Evolutionary conservation across 1,284 basidiomycete species (phyloP), one percentile per base, ranked within the genome.

Genomic region (Sporisorium exsertum): DNA sequence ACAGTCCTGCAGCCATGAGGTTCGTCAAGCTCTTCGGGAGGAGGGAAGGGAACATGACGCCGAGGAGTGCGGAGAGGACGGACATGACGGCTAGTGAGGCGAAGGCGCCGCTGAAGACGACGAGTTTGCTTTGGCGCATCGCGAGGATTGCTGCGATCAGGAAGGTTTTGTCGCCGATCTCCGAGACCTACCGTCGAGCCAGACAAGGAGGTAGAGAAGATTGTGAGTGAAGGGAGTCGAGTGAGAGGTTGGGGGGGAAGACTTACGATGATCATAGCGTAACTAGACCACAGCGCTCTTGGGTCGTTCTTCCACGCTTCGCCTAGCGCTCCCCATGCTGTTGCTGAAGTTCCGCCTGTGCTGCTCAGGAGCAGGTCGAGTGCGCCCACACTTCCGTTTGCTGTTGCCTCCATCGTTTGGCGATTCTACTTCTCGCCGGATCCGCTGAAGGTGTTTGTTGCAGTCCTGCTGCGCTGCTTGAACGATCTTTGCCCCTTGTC

Each of bases 91-190:
- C 89, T 45, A 99, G 89, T 2, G 94, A 94, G 26, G 90, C 89
- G 81, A 98, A 93, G 1, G 95, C 95, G 52, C 96, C 96, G 1
- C 89, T 88, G 85, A 98, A 98, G 59, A 99, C 95, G 61, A 92
- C 87, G 50, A 92, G 82, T 15, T 94, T 91, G 0, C 94, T 91
- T 84, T 97, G 94, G 3, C 95, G 92, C 91, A 97, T 96, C 10
- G 96, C 94, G 78, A 99, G 92, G 80, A 99, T 95, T 64, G 96
- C 97, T 24, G 96, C 89, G 52, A 98, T 97, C 68, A 99, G 91
- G 85, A 99, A 99, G 0, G 96, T 99, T 87, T 98, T 98, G 91
- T 99, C 97, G 51, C 96, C 95, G 74, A 87, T 85, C 70, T 87
- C 87, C 16, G 85, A 86, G 40, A 87, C 83, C 81, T 82, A 58